Percentiles rank a stretch among this genome's conserved stretches.
phyloP scores from a whole-genome alignment of 768 basidiomycete species.

The Nidularia sp. region DNA sequence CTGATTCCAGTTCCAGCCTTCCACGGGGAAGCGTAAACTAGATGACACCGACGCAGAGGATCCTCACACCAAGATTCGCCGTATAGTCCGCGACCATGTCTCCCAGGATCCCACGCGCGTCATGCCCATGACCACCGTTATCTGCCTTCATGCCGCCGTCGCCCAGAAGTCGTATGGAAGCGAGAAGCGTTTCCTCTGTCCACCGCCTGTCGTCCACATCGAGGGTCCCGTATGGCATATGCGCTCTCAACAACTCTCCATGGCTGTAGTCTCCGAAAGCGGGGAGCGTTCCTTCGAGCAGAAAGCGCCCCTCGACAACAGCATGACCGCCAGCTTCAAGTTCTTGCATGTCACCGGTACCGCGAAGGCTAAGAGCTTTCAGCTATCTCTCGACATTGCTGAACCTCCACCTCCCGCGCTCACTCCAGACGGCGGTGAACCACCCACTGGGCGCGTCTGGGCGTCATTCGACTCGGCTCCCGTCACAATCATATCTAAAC shows the following conservation, averaged over 20 bases:
- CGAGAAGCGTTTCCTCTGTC: slow-evolving; percentile 92
- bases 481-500: slow-evolving; percentile 94
- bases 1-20: slow-evolving; percentile 25
- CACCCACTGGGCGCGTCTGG: slow-evolving; percentile 69
- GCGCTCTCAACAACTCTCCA: slow-evolving; percentile 75
- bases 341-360: slow-evolving; percentile 86
- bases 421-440: slow-evolving; percentile 39
- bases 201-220: slow-evolving; percentile 90
- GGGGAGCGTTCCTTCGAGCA: slow-evolving; percentile 85
- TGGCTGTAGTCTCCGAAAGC: slow-evolving; percentile 81
- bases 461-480: slow-evolving; percentile 90
- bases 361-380: slow-evolving; percentile 87
- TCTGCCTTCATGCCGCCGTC: slow-evolving; percentile 87
- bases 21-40: slow-evolving; percentile 70
- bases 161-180: slow-evolving; percentile 96
- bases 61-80: slow-evolving; percentile 75
- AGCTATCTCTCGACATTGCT: slow-evolving; percentile 79
- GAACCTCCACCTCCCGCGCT: slow-evolving; percentile 61
- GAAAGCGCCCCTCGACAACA: slow-evolving; percentile 77
- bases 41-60: slow-evolving; percentile 63
- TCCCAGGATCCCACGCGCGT: slow-evolving; percentile 71
- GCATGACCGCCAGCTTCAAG: slow-evolving; percentile 87
- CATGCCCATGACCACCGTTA: slow-evolving; percentile 87
- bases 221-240: slow-evolving; percentile 86
- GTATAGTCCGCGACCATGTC: slow-evolving; percentile 80